Percentiles rank a stretch among this genome's conserved stretches.
Evolutionary conservation across 805 yeast species (phyloP).

Genomic region (Zygoascus flipseniorum): DNA sequence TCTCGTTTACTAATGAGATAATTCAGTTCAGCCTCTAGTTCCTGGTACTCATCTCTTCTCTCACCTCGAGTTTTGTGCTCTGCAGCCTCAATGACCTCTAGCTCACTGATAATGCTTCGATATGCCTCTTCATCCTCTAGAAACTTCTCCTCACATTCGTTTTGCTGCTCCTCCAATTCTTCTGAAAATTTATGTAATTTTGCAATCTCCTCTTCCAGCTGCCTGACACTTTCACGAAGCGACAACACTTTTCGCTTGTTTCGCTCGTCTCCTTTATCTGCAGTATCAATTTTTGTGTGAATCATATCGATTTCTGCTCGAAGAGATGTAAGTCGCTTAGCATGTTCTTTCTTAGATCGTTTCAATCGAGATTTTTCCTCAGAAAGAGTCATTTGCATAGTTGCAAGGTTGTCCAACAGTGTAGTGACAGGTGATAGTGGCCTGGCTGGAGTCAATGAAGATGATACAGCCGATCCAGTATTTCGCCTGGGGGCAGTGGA

Average conservation of each 20-base stretch:
- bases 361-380: constrained; percentile 52
- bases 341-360: constrained; percentile 48
- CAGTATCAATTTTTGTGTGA: constrained; percentile 38
- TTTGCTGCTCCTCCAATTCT: constrained; percentile 8
- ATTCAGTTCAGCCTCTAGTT: constrained; percentile 18
- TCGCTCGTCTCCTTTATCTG: constrained; percentile 49
- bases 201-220: constrained; percentile 31
- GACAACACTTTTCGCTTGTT: constrained; percentile 44
- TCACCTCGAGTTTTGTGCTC: constrained; percentile 10
- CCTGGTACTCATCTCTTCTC: constrained; percentile 12
- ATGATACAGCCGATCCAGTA: neutral
- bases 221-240: constrained; percentile 38
- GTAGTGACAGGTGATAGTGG: constrained; percentile 54
- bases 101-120: constrained; percentile 13
- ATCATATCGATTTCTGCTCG: constrained; percentile 50
- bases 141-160: constrained; percentile 8
- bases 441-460: constrained; percentile 20
- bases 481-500: constrained; percentile 9
- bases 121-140: constrained; percentile 13
- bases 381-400: constrained; percentile 51
- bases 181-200: constrained; percentile 13
- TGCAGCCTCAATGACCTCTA: constrained; percentile 9
- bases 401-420: constrained; percentile 53
- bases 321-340: constrained; percentile 42
- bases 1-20: constrained; percentile 21